Conservation (phyloP, 2,329 filamentous ascomycete genomes). For the Curvularia sp. region DNA sequence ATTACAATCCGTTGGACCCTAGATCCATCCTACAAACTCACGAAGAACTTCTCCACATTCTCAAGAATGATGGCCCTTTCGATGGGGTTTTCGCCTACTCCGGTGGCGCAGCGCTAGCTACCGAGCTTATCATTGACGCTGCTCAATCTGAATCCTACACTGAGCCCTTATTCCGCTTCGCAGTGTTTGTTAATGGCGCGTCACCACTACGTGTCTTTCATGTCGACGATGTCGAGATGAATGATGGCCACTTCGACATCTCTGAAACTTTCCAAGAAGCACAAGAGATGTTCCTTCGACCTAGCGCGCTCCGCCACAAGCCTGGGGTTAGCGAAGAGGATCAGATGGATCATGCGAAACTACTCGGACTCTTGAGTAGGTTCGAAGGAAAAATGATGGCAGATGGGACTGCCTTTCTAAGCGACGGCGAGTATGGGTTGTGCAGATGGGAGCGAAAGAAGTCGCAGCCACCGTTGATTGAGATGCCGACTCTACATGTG, state of each 20-base stretch:
- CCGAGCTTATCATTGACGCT: conserved; percentile 1
- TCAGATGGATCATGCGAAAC: not conserved
- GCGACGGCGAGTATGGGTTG: not conserved
- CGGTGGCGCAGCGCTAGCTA: conserved; percentile 4
- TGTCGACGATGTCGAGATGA: not conserved
- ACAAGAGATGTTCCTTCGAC: conserved; percentile 5
- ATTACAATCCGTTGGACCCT: conserved; percentile 4
- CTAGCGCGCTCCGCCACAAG: conserved; percentile 6
- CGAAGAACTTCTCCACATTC: not conserved
- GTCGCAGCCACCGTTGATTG: conserved; percentile 1
- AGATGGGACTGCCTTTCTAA: not conserved
- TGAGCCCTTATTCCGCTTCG: conserved; percentile 3
- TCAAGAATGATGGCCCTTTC: not conserved
- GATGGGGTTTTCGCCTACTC: conserved; percentile 7
- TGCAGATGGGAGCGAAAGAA: conserved; percentile 2
- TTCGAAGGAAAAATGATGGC: not conserved
- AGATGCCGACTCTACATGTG: not conserved
- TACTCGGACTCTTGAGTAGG: not conserved
- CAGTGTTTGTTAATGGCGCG: conserved; percentile 2
- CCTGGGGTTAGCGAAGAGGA: conserved; percentile 1
- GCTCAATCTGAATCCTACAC: not conserved
- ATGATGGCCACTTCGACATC: not conserved
- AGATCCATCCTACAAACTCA: not conserved
- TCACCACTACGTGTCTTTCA: not conserved
- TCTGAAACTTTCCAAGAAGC: conserved; percentile 3